A percentile compares a stretch with the other conserved stretches of the same genome.
These are phyloP conservation scores for Lactifluus echinatus DNA, from an alignment of 768 basidiomycete genomes.

Conservation along the genomic window DNA sequence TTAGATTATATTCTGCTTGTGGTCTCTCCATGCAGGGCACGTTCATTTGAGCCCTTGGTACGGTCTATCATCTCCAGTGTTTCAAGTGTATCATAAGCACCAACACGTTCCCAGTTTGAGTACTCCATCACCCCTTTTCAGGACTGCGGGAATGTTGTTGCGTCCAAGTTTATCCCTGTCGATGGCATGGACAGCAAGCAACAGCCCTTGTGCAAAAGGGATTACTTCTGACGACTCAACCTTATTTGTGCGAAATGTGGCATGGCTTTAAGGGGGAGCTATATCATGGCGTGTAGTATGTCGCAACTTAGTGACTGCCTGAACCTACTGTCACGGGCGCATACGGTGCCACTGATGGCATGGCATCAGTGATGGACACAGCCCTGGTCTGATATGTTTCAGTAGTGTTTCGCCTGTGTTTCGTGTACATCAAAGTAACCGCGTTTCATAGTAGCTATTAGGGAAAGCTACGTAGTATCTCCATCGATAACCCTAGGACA, in stretches of 20 bases:
- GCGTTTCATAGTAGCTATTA: too few species aligned
- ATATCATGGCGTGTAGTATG: conserved; percentile 98
- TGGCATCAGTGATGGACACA: too few species aligned
- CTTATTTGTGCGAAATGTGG: conserved; percentile 96
- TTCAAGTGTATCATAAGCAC: conserved; percentile 90
- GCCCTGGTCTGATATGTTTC: too few species aligned
- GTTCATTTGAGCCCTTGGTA: conserved; percentile 89
- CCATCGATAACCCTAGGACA: too few species aligned
- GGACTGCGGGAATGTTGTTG: conserved; percentile 96
- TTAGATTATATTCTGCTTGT: conserved; percentile 70
- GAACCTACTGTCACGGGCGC: too few species aligned
- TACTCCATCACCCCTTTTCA: conserved; percentile 27
- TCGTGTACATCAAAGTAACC: too few species aligned
- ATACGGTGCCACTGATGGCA: too few species aligned
- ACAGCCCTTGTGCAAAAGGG: conserved; percentile 93
- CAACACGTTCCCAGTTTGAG: conserved; percentile 8
- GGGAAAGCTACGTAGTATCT: too few species aligned
- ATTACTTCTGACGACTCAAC: conserved; percentile 93
- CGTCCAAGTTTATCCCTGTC: conserved; percentile 97
- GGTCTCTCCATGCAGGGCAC: conserved; percentile 85
- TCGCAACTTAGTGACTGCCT: conserved; percentile 21
- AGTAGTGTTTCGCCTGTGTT: too few species aligned
- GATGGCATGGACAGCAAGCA: conserved; percentile 85
- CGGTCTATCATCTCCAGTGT: conserved; percentile 94
- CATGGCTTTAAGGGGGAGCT: conserved; percentile 89